phyloP scores from a whole-genome alignment of 1,284 basidiomycete species.

The Leccinum fallax region DNA sequence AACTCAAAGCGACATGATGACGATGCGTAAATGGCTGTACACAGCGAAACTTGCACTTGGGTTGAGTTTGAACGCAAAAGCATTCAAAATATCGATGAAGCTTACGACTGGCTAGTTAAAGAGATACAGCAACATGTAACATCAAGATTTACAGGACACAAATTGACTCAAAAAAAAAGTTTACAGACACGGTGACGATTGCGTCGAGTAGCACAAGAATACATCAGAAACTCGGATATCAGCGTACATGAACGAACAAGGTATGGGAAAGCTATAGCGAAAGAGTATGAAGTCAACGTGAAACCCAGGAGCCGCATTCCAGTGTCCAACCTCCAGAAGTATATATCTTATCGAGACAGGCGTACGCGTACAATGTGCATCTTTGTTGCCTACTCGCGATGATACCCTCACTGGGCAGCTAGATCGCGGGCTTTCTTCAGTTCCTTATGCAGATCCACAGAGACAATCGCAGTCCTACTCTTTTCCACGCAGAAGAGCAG shows the following conservation, averaged over 20 bases:
- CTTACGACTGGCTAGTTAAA: background rate
- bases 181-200: background rate
- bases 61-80: background rate
- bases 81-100: background rate
- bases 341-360: background rate
- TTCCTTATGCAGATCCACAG: background rate
- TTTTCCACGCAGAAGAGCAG: slow-evolving; percentile 18
- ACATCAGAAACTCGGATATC: background rate
- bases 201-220: background rate
- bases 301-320: background rate
- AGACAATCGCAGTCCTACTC: slow-evolving; percentile 1
- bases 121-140: background rate
- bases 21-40: too few species aligned
- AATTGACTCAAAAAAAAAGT: too few species aligned
- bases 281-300: background rate
- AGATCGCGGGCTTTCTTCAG: background rate
- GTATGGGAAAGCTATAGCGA: background rate
- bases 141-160: background rate
- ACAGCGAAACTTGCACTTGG: background rate
- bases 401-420: background rate
- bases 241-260: background rate
- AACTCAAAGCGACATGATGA: background rate
- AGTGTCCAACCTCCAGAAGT: too few species aligned
- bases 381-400: background rate
- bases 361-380: too few species aligned